Percentiles rank a stretch among this genome's conserved stretches.
Evolutionary conservation across 2,329 filamentous ascomycete species (phyloP).

Genomic region (Sclerotinia borealis): DNA sequence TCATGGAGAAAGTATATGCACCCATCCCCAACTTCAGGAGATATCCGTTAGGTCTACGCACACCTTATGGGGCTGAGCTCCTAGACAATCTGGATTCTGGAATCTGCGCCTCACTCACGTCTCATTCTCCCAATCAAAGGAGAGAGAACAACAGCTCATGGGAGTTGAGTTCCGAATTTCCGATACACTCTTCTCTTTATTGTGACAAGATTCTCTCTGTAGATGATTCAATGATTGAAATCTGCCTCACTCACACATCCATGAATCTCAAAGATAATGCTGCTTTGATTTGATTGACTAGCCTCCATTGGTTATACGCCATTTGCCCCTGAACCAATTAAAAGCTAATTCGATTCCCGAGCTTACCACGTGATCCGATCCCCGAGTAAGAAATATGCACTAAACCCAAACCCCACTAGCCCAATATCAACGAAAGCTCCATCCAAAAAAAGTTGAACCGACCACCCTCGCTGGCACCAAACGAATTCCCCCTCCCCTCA

Average conservation of each 20-base stretch:
- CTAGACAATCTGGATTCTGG: slow-evolving; percentile 4
- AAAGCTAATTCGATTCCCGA: background rate
- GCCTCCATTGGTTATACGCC: background rate
- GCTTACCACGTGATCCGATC: background rate
- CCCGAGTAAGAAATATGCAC: background rate
- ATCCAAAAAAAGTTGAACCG: slow-evolving; percentile 14
- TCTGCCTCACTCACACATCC: background rate
- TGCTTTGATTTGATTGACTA: slow-evolving; percentile 1
- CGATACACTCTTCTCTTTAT: background rate
- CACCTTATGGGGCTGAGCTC: slow-evolving; percentile 11
- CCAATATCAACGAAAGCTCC: slow-evolving; percentile 9
- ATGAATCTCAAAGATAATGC: background rate
- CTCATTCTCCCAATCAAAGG: background rate
- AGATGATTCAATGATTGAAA: background rate
- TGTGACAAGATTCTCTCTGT: background rate
- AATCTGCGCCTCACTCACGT: slow-evolving; percentile 7
- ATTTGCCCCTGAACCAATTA: slow-evolving; percentile 10
- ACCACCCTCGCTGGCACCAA: background rate
- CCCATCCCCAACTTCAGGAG: slow-evolving; percentile 8
- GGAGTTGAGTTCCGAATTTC: too few relatives aligned
- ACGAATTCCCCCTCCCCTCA: slow-evolving; percentile 9
- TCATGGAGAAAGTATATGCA: background rate
- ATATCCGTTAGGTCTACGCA: slow-evolving; percentile 9
- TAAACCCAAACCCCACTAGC: background rate
- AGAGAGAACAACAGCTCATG: background rate